These are phyloP conservation scores for Ophiostoma sp. DNA, from an alignment of 2,329 filamentous ascomycete genomes.

Conservation along the genomic window DNA sequence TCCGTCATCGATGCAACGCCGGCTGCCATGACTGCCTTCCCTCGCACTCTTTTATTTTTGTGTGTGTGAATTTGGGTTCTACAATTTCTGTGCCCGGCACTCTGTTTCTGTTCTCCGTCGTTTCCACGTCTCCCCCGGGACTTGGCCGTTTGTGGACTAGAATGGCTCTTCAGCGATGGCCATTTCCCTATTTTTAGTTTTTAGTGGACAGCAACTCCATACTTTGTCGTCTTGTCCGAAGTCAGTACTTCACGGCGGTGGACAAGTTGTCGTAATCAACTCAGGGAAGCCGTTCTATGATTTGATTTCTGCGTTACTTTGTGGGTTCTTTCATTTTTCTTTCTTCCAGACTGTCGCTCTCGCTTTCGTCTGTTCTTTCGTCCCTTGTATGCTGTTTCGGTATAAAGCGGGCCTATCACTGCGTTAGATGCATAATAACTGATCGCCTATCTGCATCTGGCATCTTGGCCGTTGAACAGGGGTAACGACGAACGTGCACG, in stretches of 20 bases:
- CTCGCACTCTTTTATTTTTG: background rate
- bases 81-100: background rate
- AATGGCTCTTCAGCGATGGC: background rate
- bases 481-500: background rate
- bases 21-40: background rate
- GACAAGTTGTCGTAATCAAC: background rate
- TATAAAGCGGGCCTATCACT: background rate
- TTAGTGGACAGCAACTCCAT: constrained; percentile 7
- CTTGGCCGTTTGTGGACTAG: constrained; percentile 23
- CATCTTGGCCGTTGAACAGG: background rate
- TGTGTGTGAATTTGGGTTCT: background rate
- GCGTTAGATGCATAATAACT: background rate
- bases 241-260: background rate
- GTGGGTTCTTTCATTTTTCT: background rate
- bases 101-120: background rate
- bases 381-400: background rate
- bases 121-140: background rate
- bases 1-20: constrained; percentile 12
- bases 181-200: constrained; percentile 10
- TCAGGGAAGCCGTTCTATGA: background rate
- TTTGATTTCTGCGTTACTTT: background rate
- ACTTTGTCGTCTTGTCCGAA: background rate
- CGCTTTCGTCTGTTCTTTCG: background rate
- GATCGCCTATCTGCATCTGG: constrained; percentile 11
- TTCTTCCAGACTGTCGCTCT: background rate